A percentile compares a stretch with the other conserved stretches of the same genome.
Conservation (phyloP, 2,329 filamentous ascomycete species). For the Aspergillus sp. region DNA sequence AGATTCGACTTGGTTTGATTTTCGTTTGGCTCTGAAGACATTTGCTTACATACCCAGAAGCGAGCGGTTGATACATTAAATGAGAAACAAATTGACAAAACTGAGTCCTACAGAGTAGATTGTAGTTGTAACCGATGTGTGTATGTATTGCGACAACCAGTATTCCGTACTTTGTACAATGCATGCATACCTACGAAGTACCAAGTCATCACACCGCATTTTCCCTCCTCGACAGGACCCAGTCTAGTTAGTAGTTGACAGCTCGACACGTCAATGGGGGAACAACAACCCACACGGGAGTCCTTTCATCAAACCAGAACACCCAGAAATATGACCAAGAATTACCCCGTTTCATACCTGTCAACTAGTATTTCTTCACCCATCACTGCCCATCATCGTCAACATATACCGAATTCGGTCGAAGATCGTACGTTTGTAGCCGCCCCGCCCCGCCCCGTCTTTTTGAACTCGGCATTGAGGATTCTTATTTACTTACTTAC, state of each 20-base stretch:
- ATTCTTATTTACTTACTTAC: no score
- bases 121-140: background rate
- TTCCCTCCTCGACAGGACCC: background rate
- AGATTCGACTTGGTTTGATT: conserved; percentile 17
- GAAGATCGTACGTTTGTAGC: no score
- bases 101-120: background rate
- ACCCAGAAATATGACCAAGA: background rate
- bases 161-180: no score
- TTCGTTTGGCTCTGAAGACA: conserved; percentile 28
- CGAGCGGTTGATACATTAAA: conserved; percentile 26
- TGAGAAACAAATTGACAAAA: conserved; percentile 13
- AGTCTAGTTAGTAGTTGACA: no score
- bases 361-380: background rate
- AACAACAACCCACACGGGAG: background rate
- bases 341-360: background rate
- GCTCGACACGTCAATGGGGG: background rate
- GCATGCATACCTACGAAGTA: no score
- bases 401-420: no score
- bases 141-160: no score
- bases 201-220: background rate
- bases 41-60: conserved; percentile 30
- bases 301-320: background rate
- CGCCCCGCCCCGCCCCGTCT: no score
- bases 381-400: background rate
- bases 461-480: no score